Conservation (phyloP, 768 basidiomycete species). For the Auriscalpium vulgare region DNA sequence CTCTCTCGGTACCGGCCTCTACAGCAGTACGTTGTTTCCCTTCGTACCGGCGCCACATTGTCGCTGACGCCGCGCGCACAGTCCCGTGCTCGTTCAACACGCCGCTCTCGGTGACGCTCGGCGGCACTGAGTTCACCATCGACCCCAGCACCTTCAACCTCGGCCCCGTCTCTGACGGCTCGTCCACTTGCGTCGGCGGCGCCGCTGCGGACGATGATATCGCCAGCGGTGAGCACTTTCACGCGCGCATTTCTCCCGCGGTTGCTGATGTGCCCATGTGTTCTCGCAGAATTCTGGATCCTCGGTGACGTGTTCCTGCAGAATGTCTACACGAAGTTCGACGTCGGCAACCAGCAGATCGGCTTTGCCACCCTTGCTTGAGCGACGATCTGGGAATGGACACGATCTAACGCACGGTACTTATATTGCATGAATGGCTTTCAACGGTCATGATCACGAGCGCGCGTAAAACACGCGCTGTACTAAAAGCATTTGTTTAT, state of each 20-base stretch:
- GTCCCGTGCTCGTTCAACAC: constrained; percentile 14
- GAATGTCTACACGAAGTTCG: constrained; percentile 1
- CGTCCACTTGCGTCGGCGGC: constrained; percentile 12
- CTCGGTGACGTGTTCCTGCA: constrained; percentile 1
- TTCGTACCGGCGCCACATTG: too few species aligned
- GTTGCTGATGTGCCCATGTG: too few species aligned
- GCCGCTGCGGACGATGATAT: background rate
- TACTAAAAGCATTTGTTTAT: too few species aligned
- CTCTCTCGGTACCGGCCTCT: too few species aligned
- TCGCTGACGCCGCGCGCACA: constrained; percentile 16
- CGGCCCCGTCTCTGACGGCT: constrained; percentile 10
- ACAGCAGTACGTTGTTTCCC: too few species aligned
- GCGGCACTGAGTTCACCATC: constrained; percentile 20
- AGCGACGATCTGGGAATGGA: background rate
- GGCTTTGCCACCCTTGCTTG: constrained; percentile 4
- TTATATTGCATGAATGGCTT: too few species aligned
- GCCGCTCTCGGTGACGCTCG: constrained; percentile 22
- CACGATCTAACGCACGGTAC: too few species aligned
- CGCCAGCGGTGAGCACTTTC: background rate
- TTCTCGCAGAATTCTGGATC: background rate
- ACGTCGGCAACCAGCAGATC: constrained; percentile 5
- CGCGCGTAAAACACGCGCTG: too few species aligned
- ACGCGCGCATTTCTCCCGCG: too few species aligned
- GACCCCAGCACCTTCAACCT: constrained; percentile 21
- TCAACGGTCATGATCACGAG: too few species aligned